Percentiles rank a stretch among this genome's conserved stretches.
Evolutionary conservation across 2,329 filamentous ascomycete genomes (phyloP).

Genomic region (Fusarium sp.): DNA sequence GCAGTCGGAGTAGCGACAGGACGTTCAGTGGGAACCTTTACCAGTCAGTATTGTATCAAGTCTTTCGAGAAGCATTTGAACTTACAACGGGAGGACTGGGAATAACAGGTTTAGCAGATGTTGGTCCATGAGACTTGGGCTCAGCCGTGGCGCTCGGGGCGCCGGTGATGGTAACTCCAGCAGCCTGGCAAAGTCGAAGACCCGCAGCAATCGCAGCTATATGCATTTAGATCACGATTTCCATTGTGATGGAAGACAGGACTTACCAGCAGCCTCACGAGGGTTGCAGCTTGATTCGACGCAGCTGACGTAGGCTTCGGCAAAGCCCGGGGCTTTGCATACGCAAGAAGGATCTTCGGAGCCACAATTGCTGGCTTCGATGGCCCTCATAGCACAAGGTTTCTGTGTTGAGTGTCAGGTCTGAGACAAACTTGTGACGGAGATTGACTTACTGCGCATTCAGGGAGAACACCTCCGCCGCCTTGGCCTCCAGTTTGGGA

Average conservation of each 20-base stretch:
- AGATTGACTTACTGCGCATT: constrained; percentile 14
- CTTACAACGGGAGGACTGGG: constrained; percentile 13
- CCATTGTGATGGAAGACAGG: not conserved
- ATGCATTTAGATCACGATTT: not conserved
- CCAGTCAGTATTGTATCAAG: not conserved
- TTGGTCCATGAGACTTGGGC: not conserved
- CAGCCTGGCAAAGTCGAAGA: constrained; percentile 3
- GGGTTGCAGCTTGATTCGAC: not conserved
- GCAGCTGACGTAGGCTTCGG: not conserved
- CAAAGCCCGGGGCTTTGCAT: constrained; percentile 14
- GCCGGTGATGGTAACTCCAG: constrained; percentile 4
- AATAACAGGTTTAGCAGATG: not conserved
- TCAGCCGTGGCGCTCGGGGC: not conserved
- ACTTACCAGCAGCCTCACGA: constrained; percentile 15
- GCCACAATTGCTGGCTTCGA: constrained; percentile 11
- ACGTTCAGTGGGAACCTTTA: not conserved
- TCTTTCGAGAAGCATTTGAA: not conserved
- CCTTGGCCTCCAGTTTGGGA: not conserved
- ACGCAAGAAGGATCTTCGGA: constrained; percentile 14
- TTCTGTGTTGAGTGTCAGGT: constrained; percentile 6
- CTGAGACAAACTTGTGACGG: not conserved
- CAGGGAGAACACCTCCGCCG: not conserved
- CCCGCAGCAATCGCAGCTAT: constrained; percentile 1
- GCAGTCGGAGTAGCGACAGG: not conserved
- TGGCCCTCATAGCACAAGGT: constrained; percentile 12